Conservation (phyloP, 2,329 filamentous ascomycete species). For the Penicillium italicum region DNA sequence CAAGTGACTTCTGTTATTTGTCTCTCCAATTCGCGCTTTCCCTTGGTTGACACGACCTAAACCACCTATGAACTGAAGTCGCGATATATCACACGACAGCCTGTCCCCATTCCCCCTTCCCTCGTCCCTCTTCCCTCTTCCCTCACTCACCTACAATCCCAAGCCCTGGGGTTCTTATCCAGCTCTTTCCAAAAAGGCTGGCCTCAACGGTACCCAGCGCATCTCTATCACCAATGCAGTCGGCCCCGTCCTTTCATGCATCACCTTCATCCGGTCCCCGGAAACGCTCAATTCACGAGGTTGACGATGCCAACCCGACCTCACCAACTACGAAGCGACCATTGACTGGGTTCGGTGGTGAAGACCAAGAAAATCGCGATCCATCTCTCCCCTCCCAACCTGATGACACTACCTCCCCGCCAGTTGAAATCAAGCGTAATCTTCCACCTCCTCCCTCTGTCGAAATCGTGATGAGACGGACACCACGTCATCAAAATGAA, state of each 20-base stretch:
- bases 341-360: slow-evolving; percentile 7
- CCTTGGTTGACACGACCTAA: not conserved
- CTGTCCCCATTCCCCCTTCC: not conserved
- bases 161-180: not conserved
- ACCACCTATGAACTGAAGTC: not conserved
- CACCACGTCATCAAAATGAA: not conserved
- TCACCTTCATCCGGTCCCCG: slow-evolving; percentile 19
- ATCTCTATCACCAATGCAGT: slow-evolving; percentile 20
- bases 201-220: slow-evolving; percentile 22
- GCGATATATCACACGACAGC: slow-evolving; percentile 8
- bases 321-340: slow-evolving; percentile 13
- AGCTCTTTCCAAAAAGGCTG: not conserved
- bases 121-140: too few relatives aligned
- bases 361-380: slow-evolving; percentile 27
- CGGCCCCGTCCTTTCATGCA: slow-evolving; percentile 11
- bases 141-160: not conserved
- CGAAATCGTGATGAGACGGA: slow-evolving; percentile 5
- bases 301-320: slow-evolving; percentile 16
- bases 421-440: not conserved
- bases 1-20: not conserved
- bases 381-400: not conserved
- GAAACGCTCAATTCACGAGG: slow-evolving; percentile 32
- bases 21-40: not conserved
- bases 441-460: not conserved
- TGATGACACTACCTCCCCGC: not conserved